phyloP scores from a whole-genome alignment of 495 filamentous ascomycete genomes.

The Neurospora sp. region DNA sequence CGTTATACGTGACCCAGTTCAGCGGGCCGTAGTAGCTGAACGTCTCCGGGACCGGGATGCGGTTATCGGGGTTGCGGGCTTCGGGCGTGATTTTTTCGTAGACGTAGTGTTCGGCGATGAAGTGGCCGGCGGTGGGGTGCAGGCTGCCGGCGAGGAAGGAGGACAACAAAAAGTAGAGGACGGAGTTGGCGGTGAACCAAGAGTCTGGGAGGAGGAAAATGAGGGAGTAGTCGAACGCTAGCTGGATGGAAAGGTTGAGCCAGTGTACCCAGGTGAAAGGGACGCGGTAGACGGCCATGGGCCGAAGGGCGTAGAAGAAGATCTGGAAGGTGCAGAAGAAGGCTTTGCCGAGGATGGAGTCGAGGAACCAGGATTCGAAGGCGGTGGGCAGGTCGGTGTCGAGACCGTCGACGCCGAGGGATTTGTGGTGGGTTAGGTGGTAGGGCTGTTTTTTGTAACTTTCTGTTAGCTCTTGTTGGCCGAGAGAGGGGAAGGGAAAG shows the following conservation, averaged over 20 bases:
- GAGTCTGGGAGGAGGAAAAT: constrained; percentile 29
- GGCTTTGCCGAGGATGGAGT: constrained; percentile 93
- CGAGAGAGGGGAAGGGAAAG: background rate
- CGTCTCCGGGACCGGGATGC: constrained; percentile 73
- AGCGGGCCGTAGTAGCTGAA: constrained; percentile 93
- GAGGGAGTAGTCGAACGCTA: constrained; percentile 67
- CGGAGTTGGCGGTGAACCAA: constrained; percentile 42
- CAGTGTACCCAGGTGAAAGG: constrained; percentile 80
- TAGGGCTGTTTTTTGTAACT: constrained; percentile 53
- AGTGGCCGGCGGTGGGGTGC: constrained; percentile 93
- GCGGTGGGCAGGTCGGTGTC: constrained; percentile 94
- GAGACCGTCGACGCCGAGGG: constrained; percentile 89
- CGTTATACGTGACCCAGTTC: constrained; percentile 92
- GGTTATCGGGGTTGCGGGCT: constrained; percentile 49
- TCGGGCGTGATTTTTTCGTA: constrained; percentile 58
- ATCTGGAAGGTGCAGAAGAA: constrained; percentile 99
- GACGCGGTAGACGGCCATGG: constrained; percentile 86
- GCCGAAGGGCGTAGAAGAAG: constrained; percentile 97
- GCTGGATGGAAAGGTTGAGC: constrained; percentile 66
- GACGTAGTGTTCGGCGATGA: constrained; percentile 99
- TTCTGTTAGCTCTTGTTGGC: background rate
- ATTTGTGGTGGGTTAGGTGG: constrained; percentile 98
- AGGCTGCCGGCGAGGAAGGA: constrained; percentile 90
- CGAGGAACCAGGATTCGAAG: constrained; percentile 65
- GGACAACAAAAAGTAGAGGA: constrained; percentile 73